Base-by-base conservation (phyloP, 805 yeast genomes). In the Metschnikowia orientalis region DNA sequence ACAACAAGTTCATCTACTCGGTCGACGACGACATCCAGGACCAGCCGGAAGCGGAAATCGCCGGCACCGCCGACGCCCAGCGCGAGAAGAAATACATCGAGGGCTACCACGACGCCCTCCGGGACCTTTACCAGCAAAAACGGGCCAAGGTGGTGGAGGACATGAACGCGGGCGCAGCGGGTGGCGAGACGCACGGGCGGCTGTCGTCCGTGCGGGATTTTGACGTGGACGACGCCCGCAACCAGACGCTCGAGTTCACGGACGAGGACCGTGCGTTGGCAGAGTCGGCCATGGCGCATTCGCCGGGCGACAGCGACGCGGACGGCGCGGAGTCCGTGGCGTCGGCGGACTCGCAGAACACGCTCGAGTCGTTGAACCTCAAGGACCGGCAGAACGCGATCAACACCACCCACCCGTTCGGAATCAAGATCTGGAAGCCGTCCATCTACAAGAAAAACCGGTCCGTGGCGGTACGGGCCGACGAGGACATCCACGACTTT, bases 361-460 rank as follows among this genome's bases (percentile, higher is more conserved):
- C 95, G 0, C 54, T 75, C 17, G 97, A 90, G 56, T 82, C 95
- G 4, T 81, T 84, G 54, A 92, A 95, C 4, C 69, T 90, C 34
- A 71, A 92, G 40, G 95, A 89, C 47, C 78, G 97, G 44, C 98
- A 92, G 58, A 89, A 85, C 47, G 98, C 98, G 10, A 92, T 92
- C 54, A 92, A 92, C 54, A 79, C 84, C 32, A 88, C 97, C 4
- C 98, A 92, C 65, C 98, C 98, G 1, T 92, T 92, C 51, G 98
- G 98, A 71, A 90, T 92, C 28, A 81, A 95, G 57, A 86, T 92
- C 49, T 92, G 98, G 98, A 92, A 92, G 53, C 98, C 98, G 1
- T 96, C 97, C 2, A 66, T 92, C 35, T 92, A 92, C 61, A 92
- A 92, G 56, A 92, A 92, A 57, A 73, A 75, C 38, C 78, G 98